Evolutionary conservation across 2,329 filamentous ascomycete genomes (phyloP), one percentile per base, ranked within the genome.

Genomic region (Neopestalotiopsis sp.): DNA sequence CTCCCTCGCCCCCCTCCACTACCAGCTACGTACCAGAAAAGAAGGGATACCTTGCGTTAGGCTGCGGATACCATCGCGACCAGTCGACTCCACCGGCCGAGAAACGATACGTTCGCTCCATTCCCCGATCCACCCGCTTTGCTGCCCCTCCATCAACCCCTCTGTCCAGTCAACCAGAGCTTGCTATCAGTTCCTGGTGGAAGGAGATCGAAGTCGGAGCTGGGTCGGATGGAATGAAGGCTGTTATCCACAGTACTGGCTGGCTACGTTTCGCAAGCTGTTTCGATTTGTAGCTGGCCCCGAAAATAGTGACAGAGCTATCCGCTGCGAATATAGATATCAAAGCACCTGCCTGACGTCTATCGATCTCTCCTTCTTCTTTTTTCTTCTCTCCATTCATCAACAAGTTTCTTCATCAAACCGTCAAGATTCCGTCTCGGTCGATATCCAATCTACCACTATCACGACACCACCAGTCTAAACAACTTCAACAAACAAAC

Each of bases 201-300:
- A 65, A 56, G 17, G 42, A 38, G 42, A 65, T 65, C 63, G 63
- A 65, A 56, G 63, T 65, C 63, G 63, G 63, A 65, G 40, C 40
- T 52, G 4, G 40, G 49, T 65, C 63, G 63, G 63, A 63, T 63
- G 32, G 60, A 63, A 63, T 12, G 24, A 28, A 28, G 24, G 24
- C 24, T 28, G 24, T 28, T 28, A 28, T 28, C 24, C 24, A 28
- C 24, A 28, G 24, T 28, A 28, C 24, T 28, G 24, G 24, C 24
- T 28, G 24, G 42, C 42, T 45, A 45, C 13, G 42, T 45, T 45
- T 45, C 42, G 42, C 42, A n/a, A 45, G 59, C 28, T 38, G 30
- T 32, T 32, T 30, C 28, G 32, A 32, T 38, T 28, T 28, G 24
- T 28, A 28, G 24, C 24, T 28, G 24, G 24, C 24, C 24, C 24